A percentile compares a stretch with the other conserved stretches of the same genome.
Conservation (phyloP, 2,329 filamentous ascomycete genomes). For the Seiridium unicorne region DNA sequence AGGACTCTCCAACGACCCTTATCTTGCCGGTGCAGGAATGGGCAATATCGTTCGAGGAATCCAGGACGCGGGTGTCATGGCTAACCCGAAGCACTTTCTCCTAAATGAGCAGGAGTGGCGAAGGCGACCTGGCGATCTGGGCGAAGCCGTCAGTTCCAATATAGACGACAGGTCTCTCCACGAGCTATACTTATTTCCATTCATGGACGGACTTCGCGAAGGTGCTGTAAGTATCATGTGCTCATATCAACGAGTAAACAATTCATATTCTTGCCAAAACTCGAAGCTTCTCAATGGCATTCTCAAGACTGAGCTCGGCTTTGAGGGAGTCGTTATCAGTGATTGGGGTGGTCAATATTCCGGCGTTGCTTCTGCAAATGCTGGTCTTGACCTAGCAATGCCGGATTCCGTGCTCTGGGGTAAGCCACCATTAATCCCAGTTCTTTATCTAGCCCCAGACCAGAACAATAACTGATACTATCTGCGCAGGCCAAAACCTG, state of each 20-base stretch:
- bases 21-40: conserved; percentile 74
- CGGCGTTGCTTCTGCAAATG: conserved; percentile 36
- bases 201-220: conserved; percentile 73
- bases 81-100: conserved; percentile 42
- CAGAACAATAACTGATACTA: conserved; percentile 10
- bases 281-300: conserved; percentile 79
- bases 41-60: conserved; percentile 72
- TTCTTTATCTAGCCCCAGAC: too few relatives aligned
- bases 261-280: conserved; percentile 71
- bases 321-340: conserved; percentile 73
- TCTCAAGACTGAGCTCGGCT: conserved; percentile 82
- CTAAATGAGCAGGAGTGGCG: conserved; percentile 11
- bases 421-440: too few relatives aligned
- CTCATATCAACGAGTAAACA: conserved; percentile 74
- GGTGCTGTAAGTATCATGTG: conserved; percentile 77
- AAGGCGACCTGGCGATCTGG: not conserved
- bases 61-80: conserved; percentile 50
- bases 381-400: not conserved
- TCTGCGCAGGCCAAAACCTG: conserved; percentile 45
- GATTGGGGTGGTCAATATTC: conserved; percentile 4
- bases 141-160: conserved; percentile 10
- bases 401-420: too few relatives aligned
- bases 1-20: conserved; percentile 80
- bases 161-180: conserved; percentile 42
- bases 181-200: conserved; percentile 84